Percentiles rank a stretch among this genome's conserved stretches.
Conservation (phyloP, 495 filamentous ascomycete species). For the Bathelium albidoporum region DNA sequence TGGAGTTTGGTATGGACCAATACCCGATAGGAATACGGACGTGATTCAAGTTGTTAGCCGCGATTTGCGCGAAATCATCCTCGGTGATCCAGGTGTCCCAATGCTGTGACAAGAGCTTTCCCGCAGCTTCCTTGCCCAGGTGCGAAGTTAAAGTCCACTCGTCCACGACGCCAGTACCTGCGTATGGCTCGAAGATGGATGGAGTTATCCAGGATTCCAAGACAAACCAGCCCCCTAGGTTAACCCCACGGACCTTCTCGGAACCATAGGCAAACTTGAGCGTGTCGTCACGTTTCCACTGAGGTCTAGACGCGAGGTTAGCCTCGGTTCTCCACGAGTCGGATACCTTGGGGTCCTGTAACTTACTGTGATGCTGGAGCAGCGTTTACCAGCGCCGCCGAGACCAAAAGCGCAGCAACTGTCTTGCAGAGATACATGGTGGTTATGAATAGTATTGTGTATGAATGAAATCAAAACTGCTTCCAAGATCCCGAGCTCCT, state of each 20-base stretch:
- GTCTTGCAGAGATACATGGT: background rate
- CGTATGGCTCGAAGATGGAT: constrained; percentile 32
- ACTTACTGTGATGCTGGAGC: background rate
- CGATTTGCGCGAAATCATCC: constrained; percentile 58
- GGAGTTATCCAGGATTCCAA: constrained; percentile 43
- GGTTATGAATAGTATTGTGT: background rate
- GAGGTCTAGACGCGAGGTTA: background rate
- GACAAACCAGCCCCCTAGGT: constrained; percentile 42
- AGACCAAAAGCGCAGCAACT: background rate
- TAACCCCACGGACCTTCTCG: constrained; percentile 38
- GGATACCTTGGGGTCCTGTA: background rate
- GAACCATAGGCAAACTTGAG: constrained; percentile 28
- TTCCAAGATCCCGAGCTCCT: background rate
- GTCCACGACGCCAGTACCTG: constrained; percentile 26
- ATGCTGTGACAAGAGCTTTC: constrained; percentile 25
- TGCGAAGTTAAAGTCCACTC: constrained; percentile 13
- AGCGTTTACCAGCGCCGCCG: background rate
- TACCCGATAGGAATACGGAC: constrained; percentile 74
- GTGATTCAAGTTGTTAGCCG: constrained; percentile 56
- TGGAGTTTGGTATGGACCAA: constrained; percentile 45
- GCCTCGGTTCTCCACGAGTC: background rate
- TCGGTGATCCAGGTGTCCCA: constrained; percentile 52
- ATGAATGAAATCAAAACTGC: background rate
- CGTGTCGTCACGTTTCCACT: constrained; percentile 18
- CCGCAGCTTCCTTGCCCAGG: constrained; percentile 28